Conservation (phyloP, 352 stramenopile genomes). For the Phytopythium aichiense region DNA sequence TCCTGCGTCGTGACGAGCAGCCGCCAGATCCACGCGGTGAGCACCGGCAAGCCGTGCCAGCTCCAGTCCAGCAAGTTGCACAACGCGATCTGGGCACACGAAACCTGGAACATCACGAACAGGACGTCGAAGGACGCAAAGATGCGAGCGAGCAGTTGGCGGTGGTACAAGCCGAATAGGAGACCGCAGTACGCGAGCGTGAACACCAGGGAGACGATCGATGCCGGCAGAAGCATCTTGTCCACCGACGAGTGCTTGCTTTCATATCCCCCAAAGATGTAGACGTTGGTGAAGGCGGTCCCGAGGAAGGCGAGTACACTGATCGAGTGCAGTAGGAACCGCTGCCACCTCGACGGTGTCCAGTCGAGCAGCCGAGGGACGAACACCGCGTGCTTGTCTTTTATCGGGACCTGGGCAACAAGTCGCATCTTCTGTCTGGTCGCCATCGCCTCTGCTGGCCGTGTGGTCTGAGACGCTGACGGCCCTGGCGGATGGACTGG, state of each 20-base stretch:
- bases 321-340: background rate
- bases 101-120: conserved; percentile 30
- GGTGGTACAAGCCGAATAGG: conserved; percentile 12
- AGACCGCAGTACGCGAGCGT: conserved; percentile 14
- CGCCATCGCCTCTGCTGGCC: background rate
- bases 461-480: background rate
- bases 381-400: background rate
- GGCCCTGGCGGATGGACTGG: background rate
- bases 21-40: conserved; percentile 19
- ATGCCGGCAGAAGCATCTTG: background rate
- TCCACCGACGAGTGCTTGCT: background rate
- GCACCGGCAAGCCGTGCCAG: conserved; percentile 9
- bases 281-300: background rate
- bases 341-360: background rate
- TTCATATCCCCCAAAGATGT: background rate
- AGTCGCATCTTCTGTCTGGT: background rate
- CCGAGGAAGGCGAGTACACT: conserved; percentile 2
- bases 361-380: background rate
- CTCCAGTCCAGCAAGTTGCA: conserved; percentile 33
- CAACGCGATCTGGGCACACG: conserved; percentile 16
- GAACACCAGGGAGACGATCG: background rate
- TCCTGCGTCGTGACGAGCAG: conserved; percentile 32
- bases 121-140: conserved; percentile 34
- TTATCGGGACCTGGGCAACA: background rate
- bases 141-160: conserved; percentile 23